Base-by-base conservation (phyloP, 768 basidiomycete species). In the Cyathus striatus region DNA sequence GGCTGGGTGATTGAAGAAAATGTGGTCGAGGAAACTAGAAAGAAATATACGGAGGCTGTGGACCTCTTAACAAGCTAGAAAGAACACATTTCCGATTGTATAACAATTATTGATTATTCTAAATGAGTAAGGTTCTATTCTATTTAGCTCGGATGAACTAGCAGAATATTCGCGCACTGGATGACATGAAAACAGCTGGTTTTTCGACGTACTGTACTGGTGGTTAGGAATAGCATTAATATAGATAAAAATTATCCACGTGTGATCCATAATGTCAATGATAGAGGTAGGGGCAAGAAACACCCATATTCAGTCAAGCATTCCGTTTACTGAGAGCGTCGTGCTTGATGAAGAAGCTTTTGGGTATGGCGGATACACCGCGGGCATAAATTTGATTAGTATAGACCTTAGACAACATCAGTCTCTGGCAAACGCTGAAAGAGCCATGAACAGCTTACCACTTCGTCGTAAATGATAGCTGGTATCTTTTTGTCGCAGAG, bases 401-500 rank as follows among this genome's bases (percentile, higher is more conserved):
- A 54, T 83, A 81, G 38, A 90, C 71, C 86, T 90, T 18, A 5
- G 16, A 53, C 23, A 42, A 41, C 3, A 38, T 14, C 23, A 5
- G 20, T 12, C 7, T 13, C 24, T 24, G 30, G 38, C 21, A 13
- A 5, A 32, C 23, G 20, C 23, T 3, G 3, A 26, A 13, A 14
- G 3, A 1, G 35, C 24, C 1, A 45, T 32, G 35, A 22, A 5
- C 21, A 2, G 68, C 85, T 55, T 48, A 96, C 95, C 57, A 99
- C 65, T 57, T 99, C 96, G 59, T 95, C 86, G 58, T 89, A 99
- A 26, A 99, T 75, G 48, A 99, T 91, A 4, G 86, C 90, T 0
- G 83, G 82, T 0, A 83, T 78, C 58, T 88, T 90, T 56, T 87
- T 90, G 50, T 86, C 83, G 52, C 76, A 78, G 53, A 98, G 57